phyloP scores from a whole-genome alignment of 1,139 yeast genomes.

The Debaryomycetaceae sp. region DNA sequence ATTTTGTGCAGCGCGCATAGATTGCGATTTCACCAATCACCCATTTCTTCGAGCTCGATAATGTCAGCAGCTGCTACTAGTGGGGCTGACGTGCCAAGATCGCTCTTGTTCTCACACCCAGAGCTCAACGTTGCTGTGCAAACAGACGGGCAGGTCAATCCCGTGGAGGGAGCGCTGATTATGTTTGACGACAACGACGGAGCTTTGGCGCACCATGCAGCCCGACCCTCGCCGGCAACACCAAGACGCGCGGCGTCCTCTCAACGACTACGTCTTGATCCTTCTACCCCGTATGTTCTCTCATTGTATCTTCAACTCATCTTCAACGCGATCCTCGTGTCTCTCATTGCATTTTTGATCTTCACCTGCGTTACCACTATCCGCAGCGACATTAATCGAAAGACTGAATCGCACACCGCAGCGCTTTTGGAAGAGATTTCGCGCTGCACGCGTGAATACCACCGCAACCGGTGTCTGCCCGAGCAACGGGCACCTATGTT shows the following conservation, averaged over 20 bases:
- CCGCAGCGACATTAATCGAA: slow-evolving; percentile 64
- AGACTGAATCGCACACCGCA: slow-evolving; percentile 59
- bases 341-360: slow-evolving; percentile 51
- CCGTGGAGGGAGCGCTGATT: slow-evolving; percentile 40
- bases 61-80: no score
- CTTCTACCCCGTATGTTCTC: slow-evolving; percentile 60
- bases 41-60: no score
- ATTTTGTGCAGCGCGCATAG: no score
- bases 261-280: slow-evolving; percentile 26
- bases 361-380: slow-evolving; percentile 56
- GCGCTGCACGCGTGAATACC: slow-evolving; percentile 65
- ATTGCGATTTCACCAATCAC: no score
- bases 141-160: slow-evolving; percentile 27
- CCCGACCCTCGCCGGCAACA: not conserved
- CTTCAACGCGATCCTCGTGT: slow-evolving; percentile 57
- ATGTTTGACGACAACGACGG: slow-evolving; percentile 22
- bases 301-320: slow-evolving; percentile 69
- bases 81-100: no score
- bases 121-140: slow-evolving; percentile 27
- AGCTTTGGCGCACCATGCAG: not conserved
- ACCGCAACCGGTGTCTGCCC: slow-evolving; percentile 61
- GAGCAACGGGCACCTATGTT: slow-evolving; percentile 62
- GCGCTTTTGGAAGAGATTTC: slow-evolving; percentile 65
- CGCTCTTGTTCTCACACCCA: no score
- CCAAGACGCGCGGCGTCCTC: not conserved